phyloP scores from a whole-genome alignment of 805 yeast genomes.

The Cyberlindnera sargentensis region DNA sequence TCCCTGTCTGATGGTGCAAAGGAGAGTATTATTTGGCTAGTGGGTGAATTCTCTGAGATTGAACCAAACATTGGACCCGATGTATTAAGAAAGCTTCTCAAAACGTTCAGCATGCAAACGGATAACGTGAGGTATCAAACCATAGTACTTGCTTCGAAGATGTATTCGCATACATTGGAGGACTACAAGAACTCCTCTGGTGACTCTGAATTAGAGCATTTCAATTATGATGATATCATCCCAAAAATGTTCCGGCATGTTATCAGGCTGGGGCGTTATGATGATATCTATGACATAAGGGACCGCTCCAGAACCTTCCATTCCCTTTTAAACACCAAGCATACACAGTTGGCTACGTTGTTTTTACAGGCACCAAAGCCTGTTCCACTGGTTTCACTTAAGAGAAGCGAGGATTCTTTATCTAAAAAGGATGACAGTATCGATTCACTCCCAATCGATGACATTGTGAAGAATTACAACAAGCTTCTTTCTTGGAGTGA shows the following conservation, averaged over 20 bases:
- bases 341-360: slow-evolving; percentile 57
- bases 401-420: slow-evolving; percentile 14
- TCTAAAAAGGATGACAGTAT: slow-evolving; percentile 14
- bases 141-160: slow-evolving; percentile 66
- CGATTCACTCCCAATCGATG: slow-evolving; percentile 18
- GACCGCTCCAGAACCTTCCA: slow-evolving; percentile 76
- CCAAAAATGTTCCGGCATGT: slow-evolving; percentile 53
- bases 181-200: slow-evolving; percentile 24
- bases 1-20: slow-evolving; percentile 44
- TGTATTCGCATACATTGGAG: slow-evolving; percentile 50
- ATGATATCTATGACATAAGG: slow-evolving; percentile 66
- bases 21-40: slow-evolving; percentile 83
- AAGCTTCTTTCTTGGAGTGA: slow-evolving; percentile 41
- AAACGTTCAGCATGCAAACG: slow-evolving; percentile 45
- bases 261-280: slow-evolving; percentile 64
- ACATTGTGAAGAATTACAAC: slow-evolving; percentile 19
- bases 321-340: slow-evolving; percentile 45
- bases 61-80: slow-evolving; percentile 62
- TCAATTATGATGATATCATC: slow-evolving; percentile 30
- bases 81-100: slow-evolving; percentile 52
- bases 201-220: slow-evolving; percentile 20
- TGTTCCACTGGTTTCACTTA: slow-evolving; percentile 35
- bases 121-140: slow-evolving; percentile 63
- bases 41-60: slow-evolving; percentile 66
- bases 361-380: slow-evolving; percentile 76